Evolutionary conservation across 106 monocot species (phyloP).

Genomic region (Apostasia shenzhenica): DNA sequence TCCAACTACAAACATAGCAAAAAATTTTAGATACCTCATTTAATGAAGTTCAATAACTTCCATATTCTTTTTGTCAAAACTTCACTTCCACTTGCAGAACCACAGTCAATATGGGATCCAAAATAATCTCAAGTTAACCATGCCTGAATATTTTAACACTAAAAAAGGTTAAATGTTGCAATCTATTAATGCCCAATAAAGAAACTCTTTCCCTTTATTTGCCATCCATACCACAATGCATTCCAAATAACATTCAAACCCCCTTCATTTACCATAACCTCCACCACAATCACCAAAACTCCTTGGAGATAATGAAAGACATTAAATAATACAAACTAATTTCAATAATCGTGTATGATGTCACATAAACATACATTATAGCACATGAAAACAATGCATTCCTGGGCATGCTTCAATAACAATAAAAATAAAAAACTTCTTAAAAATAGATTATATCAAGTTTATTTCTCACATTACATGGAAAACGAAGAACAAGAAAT

Average conservation of each 20-base stretch:
- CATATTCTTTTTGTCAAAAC: not conserved
- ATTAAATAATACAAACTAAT: not conserved
- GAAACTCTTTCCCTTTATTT: not conserved
- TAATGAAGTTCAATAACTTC: not conserved
- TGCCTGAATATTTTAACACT: not conserved
- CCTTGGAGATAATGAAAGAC: not conserved
- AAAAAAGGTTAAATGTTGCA: too few species aligned
- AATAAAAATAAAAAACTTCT: not conserved
- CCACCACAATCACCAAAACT: not conserved
- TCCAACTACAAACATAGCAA: not conserved
- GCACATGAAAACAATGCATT: not conserved
- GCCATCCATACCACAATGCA: not conserved
- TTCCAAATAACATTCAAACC: not conserved
- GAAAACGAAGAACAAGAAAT: not conserved
- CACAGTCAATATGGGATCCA: not conserved
- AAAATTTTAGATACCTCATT: not conserved
- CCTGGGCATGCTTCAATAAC: not conserved
- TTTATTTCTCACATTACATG: not conserved
- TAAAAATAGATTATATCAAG: not conserved
- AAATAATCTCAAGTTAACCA: not conserved
- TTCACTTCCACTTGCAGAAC: too few species aligned
- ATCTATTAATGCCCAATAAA: not conserved
- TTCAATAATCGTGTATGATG: too few species aligned
- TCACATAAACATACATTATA: not conserved
- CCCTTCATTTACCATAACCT: not conserved